Evolutionary conservation across 2,329 filamentous ascomycete species (phyloP).

Genomic region (Pestalotiopsis fici): DNA sequence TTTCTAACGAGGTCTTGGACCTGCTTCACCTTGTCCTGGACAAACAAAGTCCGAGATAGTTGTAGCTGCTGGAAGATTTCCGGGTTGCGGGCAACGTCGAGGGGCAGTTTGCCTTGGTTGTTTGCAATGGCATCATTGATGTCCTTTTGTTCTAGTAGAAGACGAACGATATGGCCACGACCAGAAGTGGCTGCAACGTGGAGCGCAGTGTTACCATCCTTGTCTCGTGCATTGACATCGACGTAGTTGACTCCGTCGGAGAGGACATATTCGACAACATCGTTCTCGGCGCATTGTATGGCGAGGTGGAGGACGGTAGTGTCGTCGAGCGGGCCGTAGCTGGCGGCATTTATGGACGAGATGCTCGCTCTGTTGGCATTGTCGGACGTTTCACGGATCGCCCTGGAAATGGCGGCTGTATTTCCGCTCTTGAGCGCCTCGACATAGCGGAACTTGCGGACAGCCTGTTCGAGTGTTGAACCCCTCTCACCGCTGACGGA

Average conservation of each 20-base stretch:
- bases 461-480: conserved; percentile 81
- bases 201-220: conserved; percentile 91
- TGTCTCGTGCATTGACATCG: conserved; percentile 87
- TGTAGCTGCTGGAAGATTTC: conserved; percentile 97
- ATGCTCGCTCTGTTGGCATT: conserved; percentile 56
- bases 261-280: conserved; percentile 93
- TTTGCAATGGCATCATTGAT: conserved; percentile 91
- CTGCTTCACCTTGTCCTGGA: conserved; percentile 81
- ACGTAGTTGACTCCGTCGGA: conserved; percentile 68
- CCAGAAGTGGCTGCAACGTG: conserved; percentile 86
- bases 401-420: conserved; percentile 84
- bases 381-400: conserved; percentile 69
- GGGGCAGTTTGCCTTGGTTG: conserved; percentile 77
- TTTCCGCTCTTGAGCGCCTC: conserved; percentile 90
- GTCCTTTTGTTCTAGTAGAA: conserved; percentile 77
- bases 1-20: conserved; percentile 77
- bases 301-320: conserved; percentile 91
- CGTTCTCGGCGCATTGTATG: conserved; percentile 90
- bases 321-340: conserved; percentile 63
- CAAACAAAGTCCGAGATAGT: conserved; percentile 83
- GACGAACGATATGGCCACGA: conserved; percentile 75
- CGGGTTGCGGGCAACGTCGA: conserved; percentile 87
- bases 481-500: conserved; percentile 40
- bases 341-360: conserved; percentile 49
- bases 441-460: conserved; percentile 91